phyloP scores from a whole-genome alignment of 306 rosid species.

The Prunus campanulata region DNA sequence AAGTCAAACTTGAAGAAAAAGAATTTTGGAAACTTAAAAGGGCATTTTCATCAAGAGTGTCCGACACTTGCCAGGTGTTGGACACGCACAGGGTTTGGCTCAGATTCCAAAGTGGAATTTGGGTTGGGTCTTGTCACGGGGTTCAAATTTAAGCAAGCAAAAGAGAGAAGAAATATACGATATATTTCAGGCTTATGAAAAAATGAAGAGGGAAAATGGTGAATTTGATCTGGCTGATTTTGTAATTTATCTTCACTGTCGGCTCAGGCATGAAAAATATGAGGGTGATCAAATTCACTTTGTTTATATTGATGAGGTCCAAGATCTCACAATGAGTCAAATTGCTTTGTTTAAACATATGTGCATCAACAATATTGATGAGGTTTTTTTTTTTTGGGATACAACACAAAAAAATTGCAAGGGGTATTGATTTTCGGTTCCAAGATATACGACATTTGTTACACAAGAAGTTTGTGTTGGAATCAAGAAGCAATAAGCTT shows the following conservation, averaged over 20 bases:
- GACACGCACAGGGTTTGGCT: no score
- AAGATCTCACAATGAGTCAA: slow-evolving; percentile 79
- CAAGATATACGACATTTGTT: slow-evolving; percentile 68
- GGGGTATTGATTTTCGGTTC: slow-evolving; percentile 72
- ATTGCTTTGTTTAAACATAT: slow-evolving; percentile 62
- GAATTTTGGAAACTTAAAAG: no score
- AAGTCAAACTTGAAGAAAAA: no score
- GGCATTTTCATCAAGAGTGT: no score
- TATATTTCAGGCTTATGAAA: slow-evolving; percentile 58
- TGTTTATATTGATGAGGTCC: slow-evolving; percentile 82
- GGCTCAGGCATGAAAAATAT: slow-evolving; percentile 39
- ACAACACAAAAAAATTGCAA: slow-evolving; percentile 84
- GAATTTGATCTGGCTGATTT: slow-evolving; percentile 78
- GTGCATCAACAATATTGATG: slow-evolving; percentile 56
- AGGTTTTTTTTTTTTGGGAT: slow-evolving; percentile 79
- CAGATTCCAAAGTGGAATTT: no score
- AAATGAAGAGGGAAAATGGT: slow-evolving; percentile 54
- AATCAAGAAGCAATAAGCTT: slow-evolving; percentile 23
- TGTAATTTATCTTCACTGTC: slow-evolving; percentile 57
- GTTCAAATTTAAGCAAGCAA: slow-evolving; percentile 1
- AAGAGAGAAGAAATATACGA: slow-evolving; percentile 55
- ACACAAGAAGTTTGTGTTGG: slow-evolving; percentile 52
- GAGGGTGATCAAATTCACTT: slow-evolving; percentile 53
- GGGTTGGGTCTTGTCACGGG: no score
- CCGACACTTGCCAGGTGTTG: no score